Base-by-base conservation (phyloP, 163 green algal genomes). In the Scenedesmus sp. region DNA sequence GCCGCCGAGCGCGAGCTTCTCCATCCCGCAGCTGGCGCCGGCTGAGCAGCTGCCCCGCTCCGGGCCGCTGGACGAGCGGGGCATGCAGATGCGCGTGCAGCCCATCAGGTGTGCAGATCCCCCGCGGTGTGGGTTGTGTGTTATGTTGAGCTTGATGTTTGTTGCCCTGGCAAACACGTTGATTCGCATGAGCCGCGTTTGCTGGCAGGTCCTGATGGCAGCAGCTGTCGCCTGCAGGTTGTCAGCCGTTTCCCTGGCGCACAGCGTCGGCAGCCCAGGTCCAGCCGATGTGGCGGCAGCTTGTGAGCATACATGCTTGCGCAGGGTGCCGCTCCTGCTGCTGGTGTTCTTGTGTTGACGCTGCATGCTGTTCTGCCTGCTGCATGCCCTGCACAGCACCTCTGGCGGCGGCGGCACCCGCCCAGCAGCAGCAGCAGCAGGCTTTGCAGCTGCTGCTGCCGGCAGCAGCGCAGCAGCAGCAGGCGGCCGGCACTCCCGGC, bases 391-490 rank as follows among this genome's bases (percentile, higher is more conserved):
- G 2, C 16, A 37, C 81, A 43, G 81, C 22, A 72, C 3, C 3
- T 44, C 44, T 49, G 46, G 33, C 15, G 26, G 46, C 49, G 26
- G 65, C 65, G 65, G 65, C 30, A 76, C 65, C 24, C 46, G 81
- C 81, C 49, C 44, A 12, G 22, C 81, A 73, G 81, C 81, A 73
- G 49, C 81, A 26, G 81, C 46, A 73, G 49, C 81, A 26, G 81
- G 30, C 22, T 56, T 43, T 9, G 81, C 26, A 44, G 81, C 26
- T 3, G 46, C 46, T 0, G 26, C 46, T 35, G 81, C 81, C 24
- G 1, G 46, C 42, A 51, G 79, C 13, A 42, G 42, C 42, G 42
- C 78, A 65, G 78, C 79, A 85, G 79, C 79, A 40, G 79, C 24
- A 22, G 79, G 16, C 18, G 79, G 42, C 22, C 12, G 26, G 20